A percentile compares a stretch with the other conserved stretches of the same genome.
These are phyloP conservation scores for Rhizopogon salebrosus DNA, from an alignment of 768 basidiomycete genomes.

Conservation along the genomic window DNA sequence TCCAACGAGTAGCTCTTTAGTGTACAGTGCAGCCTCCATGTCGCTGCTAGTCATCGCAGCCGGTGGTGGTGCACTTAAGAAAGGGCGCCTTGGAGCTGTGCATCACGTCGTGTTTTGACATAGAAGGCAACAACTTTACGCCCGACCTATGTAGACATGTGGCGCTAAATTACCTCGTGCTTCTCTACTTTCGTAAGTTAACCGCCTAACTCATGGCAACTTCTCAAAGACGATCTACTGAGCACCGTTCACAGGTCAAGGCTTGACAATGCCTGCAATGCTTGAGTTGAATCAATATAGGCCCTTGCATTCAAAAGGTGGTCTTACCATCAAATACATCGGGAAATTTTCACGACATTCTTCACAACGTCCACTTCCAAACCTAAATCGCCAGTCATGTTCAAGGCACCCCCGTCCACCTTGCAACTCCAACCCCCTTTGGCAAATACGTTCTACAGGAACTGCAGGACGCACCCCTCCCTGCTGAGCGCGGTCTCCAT, in stretches of 20 bases:
- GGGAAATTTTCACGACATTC: constrained; percentile 36
- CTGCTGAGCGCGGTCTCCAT: constrained; percentile 10
- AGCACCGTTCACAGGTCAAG: constrained; percentile 22
- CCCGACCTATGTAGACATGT: background rate
- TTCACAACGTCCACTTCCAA: constrained; percentile 42
- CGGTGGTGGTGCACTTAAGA: background rate
- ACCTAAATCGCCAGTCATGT: constrained; percentile 40
- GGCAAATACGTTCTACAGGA: constrained; percentile 14
- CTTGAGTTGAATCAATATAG: constrained; percentile 5
- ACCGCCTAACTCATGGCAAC: background rate
- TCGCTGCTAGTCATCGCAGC: background rate
- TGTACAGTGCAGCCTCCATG: background rate
- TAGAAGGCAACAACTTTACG: background rate
- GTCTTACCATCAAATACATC: constrained; percentile 43
- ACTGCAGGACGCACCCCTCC: constrained; percentile 12
- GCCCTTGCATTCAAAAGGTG: background rate
- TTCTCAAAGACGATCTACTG: constrained; percentile 17
- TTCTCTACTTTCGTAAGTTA: background rate
- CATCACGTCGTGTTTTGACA: background rate
- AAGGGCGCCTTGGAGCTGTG: background rate
- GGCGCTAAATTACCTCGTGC: background rate
- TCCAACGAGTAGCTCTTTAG: background rate
- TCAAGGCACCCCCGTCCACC: constrained; percentile 49
- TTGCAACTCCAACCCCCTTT: constrained; percentile 33
- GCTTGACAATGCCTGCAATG: constrained; percentile 19